Conservation (phyloP, 768 basidiomycete species). For the Peribolospora baueri region DNA sequence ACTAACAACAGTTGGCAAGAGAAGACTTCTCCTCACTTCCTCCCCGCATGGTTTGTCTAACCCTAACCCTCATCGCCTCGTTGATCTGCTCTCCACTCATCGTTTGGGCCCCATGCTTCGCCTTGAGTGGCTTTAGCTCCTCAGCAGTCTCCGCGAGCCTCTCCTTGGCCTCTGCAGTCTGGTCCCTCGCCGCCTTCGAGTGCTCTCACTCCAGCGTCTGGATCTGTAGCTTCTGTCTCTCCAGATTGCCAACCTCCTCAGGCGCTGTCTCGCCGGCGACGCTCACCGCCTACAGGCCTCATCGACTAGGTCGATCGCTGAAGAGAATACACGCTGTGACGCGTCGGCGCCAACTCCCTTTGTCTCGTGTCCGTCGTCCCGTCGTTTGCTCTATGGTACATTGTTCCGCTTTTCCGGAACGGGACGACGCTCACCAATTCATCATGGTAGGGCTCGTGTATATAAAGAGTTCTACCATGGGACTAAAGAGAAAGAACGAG, state of each 20-base stretch:
- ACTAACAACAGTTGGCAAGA: too few relatives aligned
- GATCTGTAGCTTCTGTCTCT: constrained; percentile 62
- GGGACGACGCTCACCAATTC: too few relatives aligned
- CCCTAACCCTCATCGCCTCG: constrained; percentile 55
- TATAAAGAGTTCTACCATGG: too few relatives aligned
- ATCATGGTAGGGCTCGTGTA: too few relatives aligned
- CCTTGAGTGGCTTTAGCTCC: constrained; percentile 35
- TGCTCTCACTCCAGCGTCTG: constrained; percentile 44
- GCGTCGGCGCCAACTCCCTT: too few relatives aligned
- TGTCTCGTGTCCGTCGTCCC: too few relatives aligned
- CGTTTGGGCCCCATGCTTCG: constrained; percentile 46
- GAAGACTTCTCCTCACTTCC: constrained; percentile 26
- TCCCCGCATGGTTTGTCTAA: constrained; percentile 79
- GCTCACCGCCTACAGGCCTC: constrained; percentile 65
- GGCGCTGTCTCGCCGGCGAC: constrained; percentile 82
- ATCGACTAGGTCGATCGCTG: constrained; percentile 66
- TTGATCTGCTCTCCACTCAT: constrained; percentile 36
- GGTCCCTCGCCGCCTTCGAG: background rate
- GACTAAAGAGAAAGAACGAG: too few relatives aligned
- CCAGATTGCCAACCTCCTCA: constrained; percentile 68
- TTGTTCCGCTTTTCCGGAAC: too few relatives aligned
- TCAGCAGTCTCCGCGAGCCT: background rate
- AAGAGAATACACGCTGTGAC: too few relatives aligned
- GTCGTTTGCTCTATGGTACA: too few relatives aligned
- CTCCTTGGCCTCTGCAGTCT: background rate